Evolutionary conservation across 2,329 filamentous ascomycete species (phyloP), one percentile per base, ranked within the genome.

Genomic region (Orbilia quercus): DNA sequence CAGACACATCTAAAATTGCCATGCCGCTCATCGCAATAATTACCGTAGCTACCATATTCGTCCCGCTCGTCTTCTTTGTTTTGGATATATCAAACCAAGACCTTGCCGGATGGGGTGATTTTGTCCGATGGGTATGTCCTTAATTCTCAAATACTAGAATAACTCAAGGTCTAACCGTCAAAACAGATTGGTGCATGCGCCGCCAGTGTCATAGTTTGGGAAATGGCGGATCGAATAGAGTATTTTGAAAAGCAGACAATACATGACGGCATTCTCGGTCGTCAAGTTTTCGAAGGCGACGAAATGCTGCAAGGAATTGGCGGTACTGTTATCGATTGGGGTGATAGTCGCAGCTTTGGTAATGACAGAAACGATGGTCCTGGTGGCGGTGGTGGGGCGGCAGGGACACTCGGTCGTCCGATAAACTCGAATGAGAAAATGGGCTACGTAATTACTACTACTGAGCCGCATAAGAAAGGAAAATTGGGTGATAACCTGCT

Each of bases 211-310:
- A 91, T 96, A 20, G 93, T 97, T 1, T 97, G 93, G 93, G 93
- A 97, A 81, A 97, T 93, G 93, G 93, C 97, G 1, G 93, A 97
- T 81, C 87, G 93, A 23, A 97, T 97, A 53, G 93, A 97, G 80
- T 91, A 92, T 0, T 81, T 96, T 74, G 93, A 97, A 82, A 87
- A 93, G 76, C 92, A 96, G 80, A 92, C 96, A 80, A 92, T 93
- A 81, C 96, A 96, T 81, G 92, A 96, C 77, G 93, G 93, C 0
- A 96, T 97, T 63, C 82, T 97, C 0, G 93, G 93, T 2, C 85
- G 93, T 75, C 93, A 97, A 79, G 88, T 97, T 0, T 96, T 96
- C 78, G 93, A 97, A 77, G 93, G 92, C 2, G 93, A 97, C 78
- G 93, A 96, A 79, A 96, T 95, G 89, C 84, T 96, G 38, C 91